Evolutionary conservation across 2,329 filamentous ascomycete species (phyloP).

Genomic region (Paecilomyces fulvus): DNA sequence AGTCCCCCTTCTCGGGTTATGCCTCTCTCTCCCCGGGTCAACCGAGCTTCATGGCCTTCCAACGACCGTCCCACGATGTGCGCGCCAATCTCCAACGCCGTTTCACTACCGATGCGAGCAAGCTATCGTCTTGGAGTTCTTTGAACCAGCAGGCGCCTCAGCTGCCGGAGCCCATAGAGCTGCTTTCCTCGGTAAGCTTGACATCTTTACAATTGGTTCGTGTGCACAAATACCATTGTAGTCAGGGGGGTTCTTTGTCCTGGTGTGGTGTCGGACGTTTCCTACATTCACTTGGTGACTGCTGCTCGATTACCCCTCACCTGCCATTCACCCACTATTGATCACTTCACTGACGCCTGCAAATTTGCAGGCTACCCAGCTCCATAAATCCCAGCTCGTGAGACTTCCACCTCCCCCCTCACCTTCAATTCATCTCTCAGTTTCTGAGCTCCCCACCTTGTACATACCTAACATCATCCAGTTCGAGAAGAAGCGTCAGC

Average conservation of each 20-base stretch:
- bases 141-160: constrained; percentile 51
- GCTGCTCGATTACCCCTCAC: constrained; percentile 1
- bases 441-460: constrained; percentile 5
- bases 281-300: background rate
- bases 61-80: constrained; percentile 54
- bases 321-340: background rate
- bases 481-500: constrained; percentile 89
- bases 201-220: constrained; percentile 1
- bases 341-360: constrained; percentile 4
- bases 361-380: constrained; percentile 14
- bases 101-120: constrained; percentile 85
- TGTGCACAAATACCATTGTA: background rate
- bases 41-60: constrained; percentile 53
- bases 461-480: constrained; percentile 31
- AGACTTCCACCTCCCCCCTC: constrained; percentile 5
- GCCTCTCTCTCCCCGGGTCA: constrained; percentile 64
- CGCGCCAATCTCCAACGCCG: constrained; percentile 75
- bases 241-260: background rate
- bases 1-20: constrained; percentile 65
- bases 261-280: background rate
- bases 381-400: constrained; percentile 18
- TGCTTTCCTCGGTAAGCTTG: constrained; percentile 45
- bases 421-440: constrained; percentile 5
- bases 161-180: constrained; percentile 46
- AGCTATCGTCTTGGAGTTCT: constrained; percentile 66